Percentiles rank a stretch among this genome's conserved stretches.
phyloP scores from a whole-genome alignment of 1,139 yeast species.

The Hyphopichia burtonii region DNA sequence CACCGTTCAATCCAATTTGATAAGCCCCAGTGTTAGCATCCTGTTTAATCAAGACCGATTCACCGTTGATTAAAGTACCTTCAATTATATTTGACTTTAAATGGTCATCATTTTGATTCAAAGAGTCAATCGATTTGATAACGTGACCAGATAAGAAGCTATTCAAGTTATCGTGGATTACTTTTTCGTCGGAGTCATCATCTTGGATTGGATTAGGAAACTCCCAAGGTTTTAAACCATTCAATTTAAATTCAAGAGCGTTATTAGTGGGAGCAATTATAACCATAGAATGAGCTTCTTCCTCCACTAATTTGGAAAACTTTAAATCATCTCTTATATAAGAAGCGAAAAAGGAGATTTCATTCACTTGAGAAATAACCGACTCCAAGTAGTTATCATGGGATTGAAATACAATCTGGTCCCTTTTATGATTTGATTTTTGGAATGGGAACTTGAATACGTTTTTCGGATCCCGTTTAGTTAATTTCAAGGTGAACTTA shows the following conservation, averaged over 20 bases:
- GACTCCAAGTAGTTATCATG: constrained; percentile 23
- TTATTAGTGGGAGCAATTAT: constrained; percentile 62
- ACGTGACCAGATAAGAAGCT: constrained; percentile 57
- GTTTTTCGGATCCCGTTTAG: constrained; percentile 14
- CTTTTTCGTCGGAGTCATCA: constrained; percentile 40
- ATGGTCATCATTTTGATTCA: constrained; percentile 5
- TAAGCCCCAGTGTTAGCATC: constrained; percentile 33
- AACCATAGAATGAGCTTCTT: constrained; percentile 34
- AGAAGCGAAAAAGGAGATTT: constrained; percentile 52
- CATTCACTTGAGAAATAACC: constrained; percentile 42
- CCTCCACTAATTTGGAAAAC: constrained; percentile 41
- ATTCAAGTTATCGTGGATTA: constrained; percentile 45
- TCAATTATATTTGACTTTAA: constrained; percentile 17
- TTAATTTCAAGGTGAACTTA: background rate
- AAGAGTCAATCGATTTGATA: constrained; percentile 26
- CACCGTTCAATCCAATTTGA: constrained; percentile 12
- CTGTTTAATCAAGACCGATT: constrained; percentile 41
- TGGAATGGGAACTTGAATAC: constrained; percentile 6
- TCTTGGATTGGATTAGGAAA: constrained; percentile 42
- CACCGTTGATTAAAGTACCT: constrained; percentile 40
- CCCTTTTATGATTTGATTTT: background rate
- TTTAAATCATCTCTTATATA: constrained; percentile 55
- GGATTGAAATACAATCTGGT: constrained; percentile 1
- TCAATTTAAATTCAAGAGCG: constrained; percentile 41
- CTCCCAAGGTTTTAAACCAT: constrained; percentile 64